Percentiles rank a stretch among this genome's conserved stretches.
Conservation (phyloP, 2,329 filamentous ascomycete species). For the Trichoderma asperellum region DNA sequence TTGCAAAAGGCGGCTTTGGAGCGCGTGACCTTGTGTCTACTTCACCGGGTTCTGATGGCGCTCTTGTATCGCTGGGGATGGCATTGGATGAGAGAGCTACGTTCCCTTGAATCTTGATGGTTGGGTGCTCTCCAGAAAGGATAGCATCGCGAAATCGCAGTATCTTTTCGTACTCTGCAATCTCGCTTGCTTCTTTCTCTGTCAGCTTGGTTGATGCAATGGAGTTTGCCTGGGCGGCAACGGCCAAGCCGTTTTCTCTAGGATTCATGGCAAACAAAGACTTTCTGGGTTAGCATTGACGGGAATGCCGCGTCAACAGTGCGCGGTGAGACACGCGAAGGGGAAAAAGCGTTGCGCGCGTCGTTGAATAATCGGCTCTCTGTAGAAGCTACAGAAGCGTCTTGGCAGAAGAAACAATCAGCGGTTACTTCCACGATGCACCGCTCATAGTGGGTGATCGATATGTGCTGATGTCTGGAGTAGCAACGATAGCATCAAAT, state of each 20-base stretch:
- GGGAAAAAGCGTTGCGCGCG: neutral
- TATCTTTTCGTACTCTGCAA: conserved; percentile 77
- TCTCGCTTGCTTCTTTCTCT: conserved; percentile 58
- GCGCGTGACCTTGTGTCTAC: conserved; percentile 7
- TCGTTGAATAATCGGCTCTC: neutral
- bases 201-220: conserved; percentile 39
- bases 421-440: neutral
- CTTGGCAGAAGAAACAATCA: conserved; percentile 7
- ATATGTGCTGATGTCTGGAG: conserved; percentile 17
- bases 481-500: neutral
- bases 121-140: conserved; percentile 73
- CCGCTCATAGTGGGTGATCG: conserved; percentile 10
- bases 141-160: conserved; percentile 79
- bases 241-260: conserved; percentile 31
- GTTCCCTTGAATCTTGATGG: conserved; percentile 59
- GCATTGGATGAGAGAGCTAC: conserved; percentile 37
- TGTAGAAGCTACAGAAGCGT: conserved; percentile 7
- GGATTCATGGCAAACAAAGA: conserved; percentile 36
- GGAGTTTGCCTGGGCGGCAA: conserved; percentile 28
- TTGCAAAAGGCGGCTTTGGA: neutral
- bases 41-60: conserved; percentile 31
- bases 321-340: conserved; percentile 6
- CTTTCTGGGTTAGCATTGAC: conserved; percentile 6
- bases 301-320: conserved; percentile 9
- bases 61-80: neutral